Evolutionary conservation across 768 basidiomycete species (phyloP).

Genomic region (Lentinula boryana): DNA sequence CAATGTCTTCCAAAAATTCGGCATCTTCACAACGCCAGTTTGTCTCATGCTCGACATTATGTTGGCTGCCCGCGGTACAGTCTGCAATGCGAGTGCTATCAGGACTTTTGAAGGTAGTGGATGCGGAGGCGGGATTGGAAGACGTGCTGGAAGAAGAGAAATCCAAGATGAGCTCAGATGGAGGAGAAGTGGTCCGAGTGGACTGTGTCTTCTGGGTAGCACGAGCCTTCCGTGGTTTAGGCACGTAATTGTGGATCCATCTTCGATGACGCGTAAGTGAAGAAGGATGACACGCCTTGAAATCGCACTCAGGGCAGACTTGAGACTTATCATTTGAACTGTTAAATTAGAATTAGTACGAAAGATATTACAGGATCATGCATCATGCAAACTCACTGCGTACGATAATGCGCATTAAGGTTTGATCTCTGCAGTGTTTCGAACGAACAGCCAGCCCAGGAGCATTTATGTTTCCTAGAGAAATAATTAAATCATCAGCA

Average conservation of each 20-base stretch:
- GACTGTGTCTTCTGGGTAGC: neutral
- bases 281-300: neutral
- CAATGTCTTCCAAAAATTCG: neutral
- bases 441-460: neutral
- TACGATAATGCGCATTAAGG: neutral
- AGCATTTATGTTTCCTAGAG: neutral
- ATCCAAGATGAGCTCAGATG: neutral
- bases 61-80: too few relatives aligned
- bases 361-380: neutral
- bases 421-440: neutral
- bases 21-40: neutral
- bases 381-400: neutral
- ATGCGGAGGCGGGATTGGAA: neutral
- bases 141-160: neutral
- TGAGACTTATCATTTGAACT: neutral
- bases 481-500: neutral
- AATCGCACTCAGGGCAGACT: neutral
- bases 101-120: neutral
- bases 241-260: neutral
- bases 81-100: too few relatives aligned
- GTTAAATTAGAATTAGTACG: neutral
- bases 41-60: neutral
- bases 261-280: conserved; percentile 2
- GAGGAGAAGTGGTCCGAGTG: neutral
- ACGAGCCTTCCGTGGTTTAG: neutral